Base-by-base conservation (phyloP, 2,329 filamentous ascomycete genomes). In the Sclerotinia trifoliorum region DNA sequence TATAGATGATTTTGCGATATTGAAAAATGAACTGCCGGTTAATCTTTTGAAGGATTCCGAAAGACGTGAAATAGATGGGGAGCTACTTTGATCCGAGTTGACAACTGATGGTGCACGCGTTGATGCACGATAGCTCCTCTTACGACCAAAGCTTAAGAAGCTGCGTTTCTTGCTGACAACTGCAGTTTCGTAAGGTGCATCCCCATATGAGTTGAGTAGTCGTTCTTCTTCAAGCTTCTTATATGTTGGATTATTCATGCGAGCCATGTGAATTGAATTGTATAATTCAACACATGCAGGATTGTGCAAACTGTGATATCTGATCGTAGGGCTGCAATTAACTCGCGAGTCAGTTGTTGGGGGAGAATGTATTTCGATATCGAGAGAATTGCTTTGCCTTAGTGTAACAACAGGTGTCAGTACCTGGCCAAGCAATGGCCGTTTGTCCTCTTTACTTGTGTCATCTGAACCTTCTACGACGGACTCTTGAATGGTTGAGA, bases 211-310 rank as follows among this genome's bases (percentile, higher is more conserved):
- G 84, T 83, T 92, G 85, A 82, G 93, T 73, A 78, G 89, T 77
- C 82, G 91, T 72, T 89, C 86, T 71, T 89, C 85, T 73, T 87
- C 86, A 24, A 90, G 82, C 60, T 86, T 82, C 68, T 86, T 93
- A 80, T 94, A 97, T 66, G 93, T 94, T 65, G 93, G 90, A 77
- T 98, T 97, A 80, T 97, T 92, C 77, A 97, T 91, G 60, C 95
- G 90, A 26, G 94, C 89, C 70, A 91, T 86, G 79, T 98, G 96
- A 70, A 98, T 94, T 55, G 94, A 86, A 75, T 86, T 86, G 79
- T 97, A 99, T 5, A 99, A 83, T 48, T 86, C 85, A 72, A 91
- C 89, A 76, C 94, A 96, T 70, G 97, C 94, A 55, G 88, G 85
- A 2, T 88, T 84, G 58, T 86, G 91, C 54, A 89, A 83, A 60